These are phyloP conservation scores for Kokia cookei DNA, from an alignment of 441 rosid genomes.

Conservation along the genomic window DNA sequence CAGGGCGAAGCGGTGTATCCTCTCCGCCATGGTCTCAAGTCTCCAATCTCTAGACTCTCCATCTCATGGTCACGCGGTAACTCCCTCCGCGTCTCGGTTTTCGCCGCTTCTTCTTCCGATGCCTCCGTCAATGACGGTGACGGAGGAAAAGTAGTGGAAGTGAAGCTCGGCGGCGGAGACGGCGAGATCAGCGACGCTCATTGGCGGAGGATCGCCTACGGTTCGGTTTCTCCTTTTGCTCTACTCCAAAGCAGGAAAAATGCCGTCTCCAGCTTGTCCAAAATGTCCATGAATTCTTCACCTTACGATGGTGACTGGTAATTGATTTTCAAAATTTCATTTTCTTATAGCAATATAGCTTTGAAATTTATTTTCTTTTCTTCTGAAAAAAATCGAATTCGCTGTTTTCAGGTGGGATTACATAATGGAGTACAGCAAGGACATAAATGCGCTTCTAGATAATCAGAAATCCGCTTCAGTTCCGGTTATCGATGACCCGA, in stretches of 20 bases:
- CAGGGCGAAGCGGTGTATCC: slow-evolving; percentile 42
- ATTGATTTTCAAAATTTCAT: slow-evolving; percentile 1
- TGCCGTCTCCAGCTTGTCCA: slow-evolving; percentile 48
- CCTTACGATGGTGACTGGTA: slow-evolving; percentile 70
- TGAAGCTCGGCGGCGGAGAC: slow-evolving; percentile 55
- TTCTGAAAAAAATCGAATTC: not conserved
- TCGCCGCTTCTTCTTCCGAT: slow-evolving; percentile 21
- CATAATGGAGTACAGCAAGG: slow-evolving; percentile 86
- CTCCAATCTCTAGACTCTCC: slow-evolving; percentile 65
- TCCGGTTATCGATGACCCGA: slow-evolving; percentile 58
- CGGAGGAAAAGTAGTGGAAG: slow-evolving; percentile 76
- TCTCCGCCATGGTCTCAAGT: slow-evolving; percentile 57
- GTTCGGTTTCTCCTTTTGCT: slow-evolving; percentile 86
- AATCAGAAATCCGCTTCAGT: slow-evolving; percentile 25
- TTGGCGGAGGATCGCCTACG: slow-evolving; percentile 81
- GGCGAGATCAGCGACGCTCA: slow-evolving; percentile 55
- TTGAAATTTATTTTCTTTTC: not conserved
- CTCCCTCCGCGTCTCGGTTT: slow-evolving; percentile 68
- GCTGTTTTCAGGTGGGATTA: slow-evolving; percentile 67
- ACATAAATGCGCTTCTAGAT: slow-evolving; percentile 59
- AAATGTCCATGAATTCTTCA: slow-evolving; percentile 45
- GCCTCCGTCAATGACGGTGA: slow-evolving; percentile 23
- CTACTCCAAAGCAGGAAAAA: slow-evolving; percentile 80
- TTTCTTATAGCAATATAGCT: not conserved
- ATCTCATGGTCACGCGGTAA: slow-evolving; percentile 85